Base-by-base conservation (phyloP, 2,329 filamentous ascomycete genomes). In the Aschersonia sp. region DNA sequence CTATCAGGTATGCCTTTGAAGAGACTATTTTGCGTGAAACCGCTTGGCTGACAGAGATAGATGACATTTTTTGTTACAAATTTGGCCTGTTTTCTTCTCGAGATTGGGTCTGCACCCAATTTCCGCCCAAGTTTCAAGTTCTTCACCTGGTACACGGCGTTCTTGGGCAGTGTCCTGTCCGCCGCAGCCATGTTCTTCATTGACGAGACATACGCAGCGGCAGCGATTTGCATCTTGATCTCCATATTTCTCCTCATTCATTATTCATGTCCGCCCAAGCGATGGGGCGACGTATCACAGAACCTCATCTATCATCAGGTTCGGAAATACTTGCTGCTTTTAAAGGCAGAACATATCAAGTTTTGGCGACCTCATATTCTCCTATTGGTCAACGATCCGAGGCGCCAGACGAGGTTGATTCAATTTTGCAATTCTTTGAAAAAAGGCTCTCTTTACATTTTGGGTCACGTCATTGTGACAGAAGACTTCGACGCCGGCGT, bases 31-130 rank as follows among this genome's bases (percentile, higher is more conserved):
- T n/a, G 30, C 20, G 3, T 31, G n/a, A 7, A 10, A 30, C 29
- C 43, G n/a, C 9, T 20, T 28, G 29, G 9, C 43, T 30, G 43
- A 42, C 40, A n/a, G 7, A 9, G 31, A n/a, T 31, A 78, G 73
- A 91, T 94, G 83, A 94, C 88, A 0, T 94, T 94, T 58, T 77
- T 94, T 46, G 85, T 91, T 41, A 92, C 86, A 64, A 94, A 94
- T 53, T 65, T 94, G 6, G 88, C 88, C 5, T 94, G 87, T 55
- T 94, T 94, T 56, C 68, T 94, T 1, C 72, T 94, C 48, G 91
- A 91, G 61, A 83, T 94, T 49, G 84, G 86, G 1, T 91, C 88
- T 1, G 88, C 88, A 0, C 88, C 88, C 4, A 94, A 94, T 59
- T 94, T 94, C 55, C 74, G 88, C 30, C 88, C 88, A 0, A 87